Conservation (phyloP, 257 asterid genomes). For the Anisodus acutangulus region DNA sequence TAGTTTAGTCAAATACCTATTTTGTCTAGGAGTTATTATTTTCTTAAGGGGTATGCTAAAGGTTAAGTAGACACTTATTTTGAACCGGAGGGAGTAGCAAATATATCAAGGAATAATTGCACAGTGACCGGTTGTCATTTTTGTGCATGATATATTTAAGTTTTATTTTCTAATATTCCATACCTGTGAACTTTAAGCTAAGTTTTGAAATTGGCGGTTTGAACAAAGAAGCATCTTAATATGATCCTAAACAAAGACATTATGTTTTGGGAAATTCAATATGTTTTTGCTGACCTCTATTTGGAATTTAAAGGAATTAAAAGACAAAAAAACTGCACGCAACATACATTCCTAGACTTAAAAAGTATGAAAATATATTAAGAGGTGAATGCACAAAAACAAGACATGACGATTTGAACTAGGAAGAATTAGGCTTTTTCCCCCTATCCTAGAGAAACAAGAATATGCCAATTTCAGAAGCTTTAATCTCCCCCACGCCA, state of each 20-base stretch:
- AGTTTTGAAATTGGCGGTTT: slow-evolving; percentile 9
- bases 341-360: not conserved
- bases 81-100: not conserved
- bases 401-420: slow-evolving; percentile 24
- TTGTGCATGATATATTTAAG: not conserved
- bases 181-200: not conserved
- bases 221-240: slow-evolving; percentile 14
- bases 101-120: not conserved
- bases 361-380: slow-evolving; percentile 1
- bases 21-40: too few species aligned
- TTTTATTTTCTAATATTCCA: not conserved
- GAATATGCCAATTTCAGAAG: slow-evolving; percentile 14
- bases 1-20: too few species aligned
- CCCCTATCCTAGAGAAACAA: not conserved
- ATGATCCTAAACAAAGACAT: not conserved
- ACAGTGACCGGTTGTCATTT: not conserved
- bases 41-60: too few species aligned
- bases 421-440: not conserved
- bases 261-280: slow-evolving; percentile 14
- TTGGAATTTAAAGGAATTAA: not conserved
- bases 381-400: not conserved
- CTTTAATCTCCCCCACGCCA: not conserved
- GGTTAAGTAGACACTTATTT: too few species aligned
- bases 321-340: not conserved
- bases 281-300: not conserved